These are phyloP conservation scores for Mariannaea sp. DNA, from an alignment of 2,329 filamentous ascomycete species.

Conservation along the genomic window DNA sequence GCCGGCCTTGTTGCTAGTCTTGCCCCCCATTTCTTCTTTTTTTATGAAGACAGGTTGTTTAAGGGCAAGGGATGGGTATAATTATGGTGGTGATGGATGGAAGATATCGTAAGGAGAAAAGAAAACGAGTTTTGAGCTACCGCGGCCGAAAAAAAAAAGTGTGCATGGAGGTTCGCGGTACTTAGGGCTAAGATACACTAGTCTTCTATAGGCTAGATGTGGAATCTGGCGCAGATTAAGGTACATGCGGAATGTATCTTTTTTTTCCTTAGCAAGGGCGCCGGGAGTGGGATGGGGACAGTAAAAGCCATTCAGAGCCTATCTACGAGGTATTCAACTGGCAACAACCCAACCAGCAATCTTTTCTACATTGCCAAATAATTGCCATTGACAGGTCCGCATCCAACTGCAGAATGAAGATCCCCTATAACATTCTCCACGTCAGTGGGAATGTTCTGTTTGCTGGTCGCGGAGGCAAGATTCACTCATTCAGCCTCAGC, in stretches of 20 bases:
- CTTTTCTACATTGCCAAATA: conserved; percentile 1
- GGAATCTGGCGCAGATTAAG: conserved; percentile 20
- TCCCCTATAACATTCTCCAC: conserved; percentile 70
- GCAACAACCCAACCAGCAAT: conserved; percentile 12
- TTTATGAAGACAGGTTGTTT: conserved; percentile 95
- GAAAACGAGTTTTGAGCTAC: conserved; percentile 33
- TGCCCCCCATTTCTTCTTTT: conserved; percentile 99
- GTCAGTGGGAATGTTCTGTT: conserved; percentile 64
- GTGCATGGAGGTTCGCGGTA: conserved; percentile 34
- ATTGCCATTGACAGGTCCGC: conserved; percentile 2
- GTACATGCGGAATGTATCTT: conserved; percentile 44
- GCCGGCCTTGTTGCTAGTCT: conserved; percentile 86
- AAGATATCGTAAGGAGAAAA: conserved; percentile 28
- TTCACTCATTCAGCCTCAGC: conserved; percentile 69
- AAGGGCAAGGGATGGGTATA: conserved; percentile 68
- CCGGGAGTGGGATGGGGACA: too few species aligned
- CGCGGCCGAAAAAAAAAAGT: conserved; percentile 38
- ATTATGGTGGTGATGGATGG: conserved; percentile 35
- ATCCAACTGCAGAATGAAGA: conserved; percentile 44
- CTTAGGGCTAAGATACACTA: conserved; percentile 48
- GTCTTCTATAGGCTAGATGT: conserved; percentile 20
- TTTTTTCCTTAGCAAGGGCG: conserved; percentile 38
- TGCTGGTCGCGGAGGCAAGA: conserved; percentile 72
- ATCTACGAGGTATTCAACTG: conserved; percentile 18
- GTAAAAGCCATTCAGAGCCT: conserved; percentile 32